phyloP scores from a whole-genome alignment of 495 filamentous ascomycete species.

The Penicillium malachiteum region DNA sequence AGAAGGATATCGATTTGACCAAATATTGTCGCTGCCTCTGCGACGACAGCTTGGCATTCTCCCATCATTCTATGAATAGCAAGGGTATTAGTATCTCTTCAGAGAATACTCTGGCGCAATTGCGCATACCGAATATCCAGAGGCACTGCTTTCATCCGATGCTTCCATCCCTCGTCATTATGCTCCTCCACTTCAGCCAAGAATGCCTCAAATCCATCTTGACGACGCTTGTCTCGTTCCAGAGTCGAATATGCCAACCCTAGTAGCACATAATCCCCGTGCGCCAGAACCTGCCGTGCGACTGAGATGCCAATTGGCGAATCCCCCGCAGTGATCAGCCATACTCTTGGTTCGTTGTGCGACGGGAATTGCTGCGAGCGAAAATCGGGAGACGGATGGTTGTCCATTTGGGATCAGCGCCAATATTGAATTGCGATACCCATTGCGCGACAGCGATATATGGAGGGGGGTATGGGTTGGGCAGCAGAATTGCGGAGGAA shows the following conservation, averaged over 20 bases:
- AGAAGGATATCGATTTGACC: conserved; percentile 86
- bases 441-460: conserved; percentile 28
- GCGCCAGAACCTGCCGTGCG: conserved; percentile 70
- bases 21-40: conserved; percentile 79
- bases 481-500: not conserved
- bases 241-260: conserved; percentile 61
- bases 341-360: conserved; percentile 64
- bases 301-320: conserved; percentile 75
- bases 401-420: conserved; percentile 37
- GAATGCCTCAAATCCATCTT: conserved; percentile 53
- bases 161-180: conserved; percentile 42
- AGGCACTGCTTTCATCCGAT: conserved; percentile 43
- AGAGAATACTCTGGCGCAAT: not conserved
- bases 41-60: conserved; percentile 76
- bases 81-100: conserved; percentile 9
- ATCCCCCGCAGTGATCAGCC: conserved; percentile 83
- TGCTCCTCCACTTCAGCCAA: conserved; percentile 72
- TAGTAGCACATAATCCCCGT: conserved; percentile 83
- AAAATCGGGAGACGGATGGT: conserved; percentile 36
- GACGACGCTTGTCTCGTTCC: conserved; percentile 42
- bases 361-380: conserved; percentile 56
- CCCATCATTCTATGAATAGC: conserved; percentile 39
- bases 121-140: conserved; percentile 51
- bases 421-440: conserved; percentile 27
- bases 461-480: too few relatives aligned